phyloP scores from a whole-genome alignment of 2,329 filamentous ascomycete genomes.

The Fusarium redolens region DNA sequence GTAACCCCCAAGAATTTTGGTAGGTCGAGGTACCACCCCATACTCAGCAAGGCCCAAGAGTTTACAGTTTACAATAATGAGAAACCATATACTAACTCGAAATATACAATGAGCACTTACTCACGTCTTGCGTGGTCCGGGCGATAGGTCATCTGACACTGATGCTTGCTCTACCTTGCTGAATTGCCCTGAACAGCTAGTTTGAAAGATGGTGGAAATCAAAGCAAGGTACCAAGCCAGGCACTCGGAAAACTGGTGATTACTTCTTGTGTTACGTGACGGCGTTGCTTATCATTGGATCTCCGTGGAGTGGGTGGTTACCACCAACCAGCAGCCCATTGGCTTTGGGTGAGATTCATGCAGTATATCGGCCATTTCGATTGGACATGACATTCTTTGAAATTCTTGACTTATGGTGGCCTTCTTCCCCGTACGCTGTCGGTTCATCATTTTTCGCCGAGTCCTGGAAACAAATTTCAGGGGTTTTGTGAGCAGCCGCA shows the following conservation, averaged over 20 bases:
- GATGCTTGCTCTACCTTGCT: background rate
- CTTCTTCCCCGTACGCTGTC: fast-evolving
- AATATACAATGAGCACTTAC: background rate
- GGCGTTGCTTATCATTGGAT: background rate
- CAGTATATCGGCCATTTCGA: fast-evolving
- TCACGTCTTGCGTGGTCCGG: background rate
- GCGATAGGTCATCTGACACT: background rate
- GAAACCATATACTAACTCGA: no score
- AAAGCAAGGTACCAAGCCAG: background rate
- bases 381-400: background rate
- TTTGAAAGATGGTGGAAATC: fast-evolving
- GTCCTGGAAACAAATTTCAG: background rate
- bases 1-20: background rate
- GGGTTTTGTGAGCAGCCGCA: background rate
- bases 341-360: background rate
- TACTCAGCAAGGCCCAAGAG: no score
- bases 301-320: background rate
- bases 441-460: background rate
- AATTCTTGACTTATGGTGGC: background rate
- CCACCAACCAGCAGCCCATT: background rate
- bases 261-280: background rate
- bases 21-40: background rate
- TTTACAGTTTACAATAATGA: fast-evolving
- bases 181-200: background rate
- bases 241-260: background rate